Percentiles rank a stretch among this genome's conserved stretches.
phyloP scores from a whole-genome alignment of 2,329 filamentous ascomycete species.

The Talaromyces sp. region DNA sequence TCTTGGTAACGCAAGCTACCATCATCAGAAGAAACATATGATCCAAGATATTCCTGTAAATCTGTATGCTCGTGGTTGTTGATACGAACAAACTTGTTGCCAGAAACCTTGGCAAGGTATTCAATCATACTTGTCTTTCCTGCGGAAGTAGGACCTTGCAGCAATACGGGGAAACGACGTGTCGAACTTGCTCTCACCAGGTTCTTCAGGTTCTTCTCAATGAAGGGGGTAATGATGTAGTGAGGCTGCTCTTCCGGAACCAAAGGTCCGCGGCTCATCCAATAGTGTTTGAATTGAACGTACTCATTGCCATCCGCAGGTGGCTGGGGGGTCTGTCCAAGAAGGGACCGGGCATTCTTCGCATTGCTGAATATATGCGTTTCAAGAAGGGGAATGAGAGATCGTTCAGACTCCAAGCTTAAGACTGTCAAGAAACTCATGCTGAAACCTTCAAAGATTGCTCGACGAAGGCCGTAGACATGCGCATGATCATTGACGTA shows the following conservation, averaged over 20 bases:
- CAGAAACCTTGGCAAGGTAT: slow-evolving; percentile 93
- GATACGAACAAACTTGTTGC: slow-evolving; percentile 96
- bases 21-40: slow-evolving; percentile 83
- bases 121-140: slow-evolving; percentile 99
- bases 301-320: slow-evolving; percentile 77
- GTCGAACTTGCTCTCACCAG: slow-evolving; percentile 92
- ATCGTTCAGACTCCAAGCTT: slow-evolving; percentile 75
- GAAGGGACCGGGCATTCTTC: slow-evolving; percentile 69
- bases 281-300: slow-evolving; percentile 86
- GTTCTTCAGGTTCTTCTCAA: slow-evolving; percentile 92
- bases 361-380: slow-evolving; percentile 75
- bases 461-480: slow-evolving; percentile 80
- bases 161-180: slow-evolving; percentile 84
- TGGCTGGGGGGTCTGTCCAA: slow-evolving; percentile 75
- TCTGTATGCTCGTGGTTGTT: slow-evolving; percentile 99
- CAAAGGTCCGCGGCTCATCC: slow-evolving; percentile 77
- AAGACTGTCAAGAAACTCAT: slow-evolving; percentile 97
- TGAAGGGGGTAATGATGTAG: slow-evolving; percentile 96
- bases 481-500: slow-evolving; percentile 86
- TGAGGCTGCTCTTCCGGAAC: slow-evolving; percentile 72
- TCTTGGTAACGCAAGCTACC: slow-evolving; percentile 91
- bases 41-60: slow-evolving; percentile 94
- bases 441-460: slow-evolving; percentile 91
- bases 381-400: slow-evolving; percentile 77
- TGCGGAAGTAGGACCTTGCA: slow-evolving; percentile 95